A percentile compares a stretch with the other conserved stretches of the same genome.
Conservation (phyloP, 2,329 filamentous ascomycete genomes). For the Colletotrichum sublineola region DNA sequence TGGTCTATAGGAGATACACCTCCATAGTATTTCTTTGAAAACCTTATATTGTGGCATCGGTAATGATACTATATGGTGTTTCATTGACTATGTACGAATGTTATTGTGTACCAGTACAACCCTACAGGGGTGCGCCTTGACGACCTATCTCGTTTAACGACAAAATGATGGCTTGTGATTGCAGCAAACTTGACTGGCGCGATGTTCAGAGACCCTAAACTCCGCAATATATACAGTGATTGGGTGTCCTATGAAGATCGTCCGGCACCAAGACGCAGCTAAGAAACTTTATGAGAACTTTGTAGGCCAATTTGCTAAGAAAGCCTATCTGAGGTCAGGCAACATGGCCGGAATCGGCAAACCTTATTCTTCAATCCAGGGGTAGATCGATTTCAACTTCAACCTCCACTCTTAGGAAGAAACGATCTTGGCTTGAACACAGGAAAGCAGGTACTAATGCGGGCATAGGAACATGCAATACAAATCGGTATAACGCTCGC, state of each 20-base stretch:
- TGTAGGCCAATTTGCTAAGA: neutral
- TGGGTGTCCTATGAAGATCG: slow-evolving; percentile 1
- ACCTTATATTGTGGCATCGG: too few species aligned
- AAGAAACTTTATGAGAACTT: neutral
- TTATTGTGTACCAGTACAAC: too few species aligned
- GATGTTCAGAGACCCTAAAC: neutral
- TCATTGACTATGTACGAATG: too few species aligned
- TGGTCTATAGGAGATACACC: too few species aligned
- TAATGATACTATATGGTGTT: too few species aligned
- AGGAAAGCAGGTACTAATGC: neutral
- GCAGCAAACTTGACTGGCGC: neutral
- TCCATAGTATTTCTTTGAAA: too few species aligned
- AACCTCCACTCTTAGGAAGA: neutral
- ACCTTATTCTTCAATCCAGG: neutral
- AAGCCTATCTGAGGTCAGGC: neutral
- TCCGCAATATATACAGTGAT: too few species aligned
- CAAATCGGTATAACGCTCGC: too few species aligned
- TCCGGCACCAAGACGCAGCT: slow-evolving; percentile 22
- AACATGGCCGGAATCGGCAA: slow-evolving; percentile 19
- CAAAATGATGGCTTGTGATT: too few species aligned
- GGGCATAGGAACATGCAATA: too few species aligned
- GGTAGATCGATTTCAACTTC: slow-evolving; percentile 2
- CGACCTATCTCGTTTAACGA: too few species aligned
- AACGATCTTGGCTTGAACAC: neutral
- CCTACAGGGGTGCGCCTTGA: too few species aligned